A percentile compares a stretch with the other conserved stretches of the same genome.
Conservation (phyloP, 192 early-diverging fungal genomes). For the Coemansia sp. region DNA sequence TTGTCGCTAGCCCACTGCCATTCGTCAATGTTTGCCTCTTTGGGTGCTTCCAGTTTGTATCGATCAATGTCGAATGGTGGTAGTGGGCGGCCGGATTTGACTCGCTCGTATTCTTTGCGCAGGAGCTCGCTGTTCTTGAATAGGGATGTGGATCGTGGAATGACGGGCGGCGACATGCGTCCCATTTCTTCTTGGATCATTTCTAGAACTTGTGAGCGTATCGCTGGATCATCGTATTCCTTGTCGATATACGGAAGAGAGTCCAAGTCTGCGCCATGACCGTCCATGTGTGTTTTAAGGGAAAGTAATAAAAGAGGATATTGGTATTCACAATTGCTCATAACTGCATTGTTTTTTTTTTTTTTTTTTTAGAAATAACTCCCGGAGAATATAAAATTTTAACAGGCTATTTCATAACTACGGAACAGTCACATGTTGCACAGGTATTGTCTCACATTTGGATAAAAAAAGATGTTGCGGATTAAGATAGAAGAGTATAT, state of each 20-base stretch:
- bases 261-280: constrained; percentile 9
- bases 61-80: constrained; percentile 34
- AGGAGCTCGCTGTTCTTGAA: constrained; percentile 39
- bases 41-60: constrained; percentile 44
- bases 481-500: not conserved
- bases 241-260: constrained; percentile 54
- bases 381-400: not conserved
- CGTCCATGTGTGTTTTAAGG: not conserved
- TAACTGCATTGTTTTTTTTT: too few species aligned
- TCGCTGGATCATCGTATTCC: constrained; percentile 40
- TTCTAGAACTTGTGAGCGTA: constrained; percentile 21
- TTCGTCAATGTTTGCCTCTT: not conserved
- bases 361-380: not conserved
- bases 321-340: not conserved
- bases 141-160: constrained; percentile 21
- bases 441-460: not conserved
- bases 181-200: constrained; percentile 47
- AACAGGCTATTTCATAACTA: not conserved
- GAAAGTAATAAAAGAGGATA: not conserved
- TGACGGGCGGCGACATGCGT: constrained; percentile 26
- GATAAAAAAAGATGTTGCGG: not conserved
- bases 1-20: constrained; percentile 40
- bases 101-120: constrained; percentile 48
- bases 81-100: constrained; percentile 21
- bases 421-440: not conserved